phyloP scores from a whole-genome alignment of 148 eudicot species.

The Camellia japonica region DNA sequence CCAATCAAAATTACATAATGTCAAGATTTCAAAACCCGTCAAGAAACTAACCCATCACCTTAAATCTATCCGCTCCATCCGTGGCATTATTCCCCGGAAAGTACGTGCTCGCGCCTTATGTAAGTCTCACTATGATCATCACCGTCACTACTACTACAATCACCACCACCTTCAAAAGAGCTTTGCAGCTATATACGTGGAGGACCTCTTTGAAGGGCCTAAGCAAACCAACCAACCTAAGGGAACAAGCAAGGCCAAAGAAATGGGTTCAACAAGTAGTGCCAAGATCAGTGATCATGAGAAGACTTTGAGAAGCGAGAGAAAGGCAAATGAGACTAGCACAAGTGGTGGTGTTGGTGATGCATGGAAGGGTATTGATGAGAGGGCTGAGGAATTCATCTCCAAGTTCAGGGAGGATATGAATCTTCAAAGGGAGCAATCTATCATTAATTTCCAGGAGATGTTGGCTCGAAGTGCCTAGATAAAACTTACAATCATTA shows the following conservation, averaged over 20 bases:
- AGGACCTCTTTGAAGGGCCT: constrained; percentile 20
- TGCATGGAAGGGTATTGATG: constrained; percentile 49
- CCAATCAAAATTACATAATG: constrained; percentile 30
- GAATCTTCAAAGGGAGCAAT: constrained; percentile 65
- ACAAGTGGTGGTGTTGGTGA: not conserved
- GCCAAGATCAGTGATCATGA: not conserved
- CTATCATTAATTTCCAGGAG: constrained; percentile 57
- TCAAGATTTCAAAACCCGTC: constrained; percentile 28
- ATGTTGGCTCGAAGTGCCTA: constrained; percentile 65
- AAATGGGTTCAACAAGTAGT: constrained; percentile 2
- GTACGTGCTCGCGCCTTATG: not conserved
- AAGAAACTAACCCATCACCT: constrained; percentile 19
- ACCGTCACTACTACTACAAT: constrained; percentile 2
- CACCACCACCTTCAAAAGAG: not conserved
- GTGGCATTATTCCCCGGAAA: not conserved
- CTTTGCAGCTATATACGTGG: constrained; percentile 28
- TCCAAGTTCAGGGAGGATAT: constrained; percentile 52
- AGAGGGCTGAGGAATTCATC: constrained; percentile 79
- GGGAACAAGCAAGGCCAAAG: constrained; percentile 8
- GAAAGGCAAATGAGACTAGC: too few species aligned
- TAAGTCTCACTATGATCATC: not conserved
- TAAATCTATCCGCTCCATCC: constrained; percentile 3
- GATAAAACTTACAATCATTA: not conserved
- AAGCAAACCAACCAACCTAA: not conserved
- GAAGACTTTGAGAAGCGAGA: too few species aligned